Percentiles rank a stretch among this genome's conserved stretches.
Evolutionary conservation across 1,284 basidiomycete species (phyloP).

Genomic region (Lentinus polychrous): DNA sequence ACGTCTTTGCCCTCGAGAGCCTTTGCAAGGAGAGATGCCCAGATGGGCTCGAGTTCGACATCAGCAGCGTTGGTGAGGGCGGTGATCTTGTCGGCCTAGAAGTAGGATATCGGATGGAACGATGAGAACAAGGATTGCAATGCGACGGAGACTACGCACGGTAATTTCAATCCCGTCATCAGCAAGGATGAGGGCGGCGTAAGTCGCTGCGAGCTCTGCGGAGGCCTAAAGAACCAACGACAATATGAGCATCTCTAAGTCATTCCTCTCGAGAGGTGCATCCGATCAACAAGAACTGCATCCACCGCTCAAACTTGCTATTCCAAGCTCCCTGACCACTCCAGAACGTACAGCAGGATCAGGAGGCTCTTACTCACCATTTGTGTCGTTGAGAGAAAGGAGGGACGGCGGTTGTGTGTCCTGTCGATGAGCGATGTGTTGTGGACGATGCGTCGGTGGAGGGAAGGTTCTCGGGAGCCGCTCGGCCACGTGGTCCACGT

Average conservation of each 20-base stretch:
- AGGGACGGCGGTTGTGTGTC: conserved; percentile 1
- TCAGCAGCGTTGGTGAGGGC: conserved; percentile 79
- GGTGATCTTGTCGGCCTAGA: conserved; percentile 85
- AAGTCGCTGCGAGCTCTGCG: conserved; percentile 79
- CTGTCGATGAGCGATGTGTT: neutral
- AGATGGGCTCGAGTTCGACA: conserved; percentile 93
- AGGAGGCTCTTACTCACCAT: neutral
- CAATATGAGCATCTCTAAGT: conserved; percentile 7
- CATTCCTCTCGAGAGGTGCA: neutral
- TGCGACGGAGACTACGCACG: conserved; percentile 44
- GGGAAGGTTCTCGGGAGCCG: neutral
- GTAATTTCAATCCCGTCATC: conserved; percentile 97
- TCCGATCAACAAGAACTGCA: neutral
- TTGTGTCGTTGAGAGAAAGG: neutral
- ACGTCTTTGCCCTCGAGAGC: conserved; percentile 97
- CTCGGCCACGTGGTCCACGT: neutral
- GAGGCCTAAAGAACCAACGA: conserved; percentile 35
- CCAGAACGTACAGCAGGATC: neutral
- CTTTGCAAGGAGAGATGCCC: conserved; percentile 95
- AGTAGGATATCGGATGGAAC: neutral
- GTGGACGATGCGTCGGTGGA: neutral
- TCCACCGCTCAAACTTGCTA: neutral
- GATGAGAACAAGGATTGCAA: neutral
- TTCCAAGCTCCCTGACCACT: neutral
- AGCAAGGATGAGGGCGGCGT: conserved; percentile 93